These are phyloP conservation scores for Claviceps paspali DNA, from an alignment of 2,329 filamentous ascomycete genomes.

Conservation along the genomic window DNA sequence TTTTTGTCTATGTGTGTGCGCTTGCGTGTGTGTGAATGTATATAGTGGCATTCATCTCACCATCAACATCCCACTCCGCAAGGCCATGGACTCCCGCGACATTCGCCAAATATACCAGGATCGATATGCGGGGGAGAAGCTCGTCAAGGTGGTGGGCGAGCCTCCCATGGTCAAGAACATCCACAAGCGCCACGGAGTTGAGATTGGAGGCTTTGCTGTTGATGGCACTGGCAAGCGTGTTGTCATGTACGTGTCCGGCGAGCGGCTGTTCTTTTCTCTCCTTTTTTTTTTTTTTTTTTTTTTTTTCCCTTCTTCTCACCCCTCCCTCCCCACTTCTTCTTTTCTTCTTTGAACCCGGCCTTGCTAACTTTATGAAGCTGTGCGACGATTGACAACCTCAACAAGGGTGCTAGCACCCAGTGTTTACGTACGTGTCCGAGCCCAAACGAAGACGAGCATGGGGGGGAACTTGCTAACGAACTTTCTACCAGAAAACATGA, in stretches of 20 bases:
- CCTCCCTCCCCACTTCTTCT: too few relatives aligned
- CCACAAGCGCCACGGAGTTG: conserved; percentile 69
- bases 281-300: not conserved
- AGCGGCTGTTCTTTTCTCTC: not conserved
- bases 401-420: conserved; percentile 87
- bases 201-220: conserved; percentile 93
- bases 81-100: conserved; percentile 79
- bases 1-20: not conserved
- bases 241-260: conserved; percentile 40
- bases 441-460: too few relatives aligned
- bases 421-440: conserved; percentile 80
- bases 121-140: conserved; percentile 85
- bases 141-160: conserved; percentile 85
- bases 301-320: too few relatives aligned
- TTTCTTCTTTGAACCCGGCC: too few relatives aligned
- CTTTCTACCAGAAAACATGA: conserved; percentile 79
- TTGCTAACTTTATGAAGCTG: conserved; percentile 19
- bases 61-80: conserved; percentile 74
- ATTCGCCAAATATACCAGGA: conserved; percentile 93
- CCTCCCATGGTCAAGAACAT: conserved; percentile 76
- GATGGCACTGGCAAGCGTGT: conserved; percentile 79
- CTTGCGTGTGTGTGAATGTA: too few relatives aligned
- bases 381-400: conserved; percentile 81
- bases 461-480: too few relatives aligned
- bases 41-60: conserved; percentile 88